A percentile compares a stretch with the other conserved stretches of the same genome.
These are phyloP conservation scores for Sugiyamaella novakii DNA, from an alignment of 1,139 yeast genomes.

Conservation along the genomic window DNA sequence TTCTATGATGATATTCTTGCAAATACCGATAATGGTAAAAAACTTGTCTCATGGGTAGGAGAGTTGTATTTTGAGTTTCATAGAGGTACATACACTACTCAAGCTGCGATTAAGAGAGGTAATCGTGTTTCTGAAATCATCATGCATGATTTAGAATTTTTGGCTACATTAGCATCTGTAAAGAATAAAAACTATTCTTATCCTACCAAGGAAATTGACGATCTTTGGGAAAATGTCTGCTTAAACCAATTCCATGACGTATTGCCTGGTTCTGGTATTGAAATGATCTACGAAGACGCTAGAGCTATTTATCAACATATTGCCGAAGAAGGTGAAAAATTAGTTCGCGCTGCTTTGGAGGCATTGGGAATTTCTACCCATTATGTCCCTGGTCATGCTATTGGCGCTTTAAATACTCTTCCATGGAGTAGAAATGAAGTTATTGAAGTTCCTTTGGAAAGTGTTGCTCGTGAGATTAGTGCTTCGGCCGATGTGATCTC, in stretches of 20 bases:
- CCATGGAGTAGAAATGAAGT: conserved; percentile 71
- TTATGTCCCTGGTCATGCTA: conserved; percentile 25
- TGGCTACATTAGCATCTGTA: conserved; percentile 76
- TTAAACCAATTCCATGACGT: conserved; percentile 97
- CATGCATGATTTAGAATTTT: conserved; percentile 81
- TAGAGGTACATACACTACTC: conserved; percentile 95
- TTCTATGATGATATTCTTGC: conserved; percentile 70
- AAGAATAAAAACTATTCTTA: conserved; percentile 56
- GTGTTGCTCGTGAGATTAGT: conserved; percentile 9
- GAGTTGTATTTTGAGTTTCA: conserved; percentile 94
- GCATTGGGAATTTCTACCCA: conserved; percentile 44
- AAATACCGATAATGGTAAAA: conserved; percentile 63
- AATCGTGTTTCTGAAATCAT: conserved; percentile 78
- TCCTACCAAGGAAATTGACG: conserved; percentile 67
- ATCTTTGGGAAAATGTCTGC: conserved; percentile 83
- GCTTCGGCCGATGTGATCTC: conserved; percentile 9
- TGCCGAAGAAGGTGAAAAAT: conserved; percentile 53
- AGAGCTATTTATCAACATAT: conserved; percentile 70
- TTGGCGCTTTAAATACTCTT: conserved; percentile 55
- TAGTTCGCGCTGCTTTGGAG: conserved; percentile 56
- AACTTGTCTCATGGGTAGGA: conserved; percentile 86
- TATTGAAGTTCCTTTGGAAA: conserved; percentile 43
- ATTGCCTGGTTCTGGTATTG: conserved; percentile 93
- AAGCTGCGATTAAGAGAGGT: conserved; percentile 78
- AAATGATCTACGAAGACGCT: conserved; percentile 94